These are phyloP conservation scores for Uromyces viciae-fabae DNA, from an alignment of 1,284 basidiomycete genomes.

Conservation along the genomic window DNA sequence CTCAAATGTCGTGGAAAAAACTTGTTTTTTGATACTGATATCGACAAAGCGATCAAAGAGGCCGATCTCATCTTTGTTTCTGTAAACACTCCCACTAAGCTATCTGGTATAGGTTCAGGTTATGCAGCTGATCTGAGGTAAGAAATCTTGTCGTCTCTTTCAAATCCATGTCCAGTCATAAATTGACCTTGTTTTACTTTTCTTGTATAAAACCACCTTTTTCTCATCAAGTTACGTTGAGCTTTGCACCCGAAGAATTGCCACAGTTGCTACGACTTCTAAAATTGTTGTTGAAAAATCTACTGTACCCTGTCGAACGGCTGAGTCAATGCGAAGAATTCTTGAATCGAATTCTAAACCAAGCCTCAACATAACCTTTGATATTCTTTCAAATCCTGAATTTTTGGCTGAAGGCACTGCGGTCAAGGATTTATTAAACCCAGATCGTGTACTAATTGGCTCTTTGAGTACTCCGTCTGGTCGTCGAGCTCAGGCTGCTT, in stretches of 20 bases:
- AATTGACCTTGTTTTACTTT: background rate
- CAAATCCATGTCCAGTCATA: background rate
- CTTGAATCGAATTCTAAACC: conserved; percentile 95
- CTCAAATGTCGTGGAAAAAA: conserved; percentile 82
- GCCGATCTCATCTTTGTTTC: conserved; percentile 71
- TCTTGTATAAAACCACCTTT: background rate
- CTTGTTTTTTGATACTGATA: conserved; percentile 93
- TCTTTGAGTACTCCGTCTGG: conserved; percentile 85
- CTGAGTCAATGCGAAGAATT: conserved; percentile 97
- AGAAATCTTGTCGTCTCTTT: conserved; percentile 53
- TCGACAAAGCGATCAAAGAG: conserved; percentile 85
- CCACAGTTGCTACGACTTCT: conserved; percentile 77
- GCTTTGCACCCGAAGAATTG: conserved; percentile 90
- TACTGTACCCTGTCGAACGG: conserved; percentile 95
- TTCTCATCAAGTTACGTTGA: conserved; percentile 74
- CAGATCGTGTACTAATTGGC: conserved; percentile 95
- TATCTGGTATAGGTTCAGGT: conserved; percentile 91
- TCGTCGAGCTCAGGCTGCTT: conserved; percentile 70
- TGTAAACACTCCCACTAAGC: conserved; percentile 97
- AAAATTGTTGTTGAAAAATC: conserved; percentile 99
- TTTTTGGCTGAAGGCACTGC: conserved; percentile 98
- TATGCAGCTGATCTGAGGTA: conserved; percentile 97
- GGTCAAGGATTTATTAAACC: conserved; percentile 77
- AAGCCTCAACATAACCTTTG: conserved; percentile 70
- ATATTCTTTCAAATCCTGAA: conserved; percentile 98